Base-by-base conservation (phyloP, 78 protist genomes). In the Monosiga brevicollis region DNA sequence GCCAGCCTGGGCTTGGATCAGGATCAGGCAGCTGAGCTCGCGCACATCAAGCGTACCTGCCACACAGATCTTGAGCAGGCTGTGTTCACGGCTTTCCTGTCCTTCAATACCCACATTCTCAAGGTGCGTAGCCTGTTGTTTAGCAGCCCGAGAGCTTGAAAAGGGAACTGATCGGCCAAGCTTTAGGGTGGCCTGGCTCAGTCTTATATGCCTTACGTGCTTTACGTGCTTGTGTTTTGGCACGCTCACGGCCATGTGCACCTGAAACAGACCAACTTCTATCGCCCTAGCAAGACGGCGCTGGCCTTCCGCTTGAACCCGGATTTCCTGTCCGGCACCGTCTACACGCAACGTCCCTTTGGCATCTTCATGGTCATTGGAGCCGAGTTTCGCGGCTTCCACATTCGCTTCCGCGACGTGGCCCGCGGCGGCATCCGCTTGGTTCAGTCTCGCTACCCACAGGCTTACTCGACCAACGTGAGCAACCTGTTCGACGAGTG, bases 381-480 rank as follows among this genome's bases (percentile, higher is more conserved):
- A 38, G 54, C 87, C 22, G 88, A 88, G 62, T 95, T 92, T 88
- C 85, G 86, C 72, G 94, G 95, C 32, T 95, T 94, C 93, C 97
- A 94, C 78, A 87, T 94, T 41, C 90, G 97, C 72, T 94, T 95
- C 86, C 42, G 83, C 70, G 94, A 94, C 80, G 87, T 95, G 2
- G 87, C 96, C 26, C 93, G 96, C 43, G 97, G 97, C 71, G 97
- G 96, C 76, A 79, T 95, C 41, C 89, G 95, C 79, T 78, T 93
- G 29, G 78, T 95, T 23, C 75, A 84, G 38, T 83, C 95, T 1
- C 42, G 49, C 38, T 78, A 90, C 79, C 15, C 54, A 42, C 88
- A 80, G 49, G 82, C 41, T n/a, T 92, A 86, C 91, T 76, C 77
- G 74, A 74, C 79, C 43, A 91, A 86, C 86, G 72, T 72, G 39